These are phyloP conservation scores for Bullera alba DNA, from an alignment of 768 basidiomycete genomes.

Conservation along the genomic window DNA sequence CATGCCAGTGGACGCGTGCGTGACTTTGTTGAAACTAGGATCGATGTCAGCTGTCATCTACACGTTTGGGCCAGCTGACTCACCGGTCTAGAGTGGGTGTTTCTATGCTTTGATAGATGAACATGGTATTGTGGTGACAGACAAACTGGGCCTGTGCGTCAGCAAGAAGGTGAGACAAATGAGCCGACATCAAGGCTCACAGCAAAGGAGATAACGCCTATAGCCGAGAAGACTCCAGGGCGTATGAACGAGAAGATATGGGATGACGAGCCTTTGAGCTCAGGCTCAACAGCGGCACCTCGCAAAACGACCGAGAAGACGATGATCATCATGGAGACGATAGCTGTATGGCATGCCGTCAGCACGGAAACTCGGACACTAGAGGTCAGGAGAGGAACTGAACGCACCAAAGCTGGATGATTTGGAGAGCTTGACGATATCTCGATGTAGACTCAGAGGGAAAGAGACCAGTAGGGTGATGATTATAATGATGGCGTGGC, in stretches of 20 bases:
- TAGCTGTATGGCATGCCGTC: constrained; percentile 46
- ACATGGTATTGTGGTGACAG: constrained; percentile 84
- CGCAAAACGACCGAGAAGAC: constrained; percentile 76
- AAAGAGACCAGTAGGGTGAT: constrained; percentile 86
- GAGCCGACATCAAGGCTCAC: constrained; percentile 13
- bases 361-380: neutral
- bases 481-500: constrained; percentile 79
- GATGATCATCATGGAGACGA: constrained; percentile 73
- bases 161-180: neutral
- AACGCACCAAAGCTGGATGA: constrained; percentile 82
- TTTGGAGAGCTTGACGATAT: constrained; percentile 92
- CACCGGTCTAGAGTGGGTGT: constrained; percentile 85
- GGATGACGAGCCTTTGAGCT: constrained; percentile 68
- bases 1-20: constrained; percentile 79
- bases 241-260: constrained; percentile 68
- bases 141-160: constrained; percentile 68
- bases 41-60: neutral
- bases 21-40: constrained; percentile 68
- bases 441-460: constrained; percentile 88
- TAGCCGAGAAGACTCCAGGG: constrained; percentile 83
- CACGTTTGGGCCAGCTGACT: constrained; percentile 1
- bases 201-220: constrained; percentile 71
- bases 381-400: too few species aligned
- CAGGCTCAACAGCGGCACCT: constrained; percentile 65
- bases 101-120: constrained; percentile 87